Evolutionary conservation across 2,329 filamentous ascomycete species (phyloP).

Genomic region (Teratosphaeria nubilosa): DNA sequence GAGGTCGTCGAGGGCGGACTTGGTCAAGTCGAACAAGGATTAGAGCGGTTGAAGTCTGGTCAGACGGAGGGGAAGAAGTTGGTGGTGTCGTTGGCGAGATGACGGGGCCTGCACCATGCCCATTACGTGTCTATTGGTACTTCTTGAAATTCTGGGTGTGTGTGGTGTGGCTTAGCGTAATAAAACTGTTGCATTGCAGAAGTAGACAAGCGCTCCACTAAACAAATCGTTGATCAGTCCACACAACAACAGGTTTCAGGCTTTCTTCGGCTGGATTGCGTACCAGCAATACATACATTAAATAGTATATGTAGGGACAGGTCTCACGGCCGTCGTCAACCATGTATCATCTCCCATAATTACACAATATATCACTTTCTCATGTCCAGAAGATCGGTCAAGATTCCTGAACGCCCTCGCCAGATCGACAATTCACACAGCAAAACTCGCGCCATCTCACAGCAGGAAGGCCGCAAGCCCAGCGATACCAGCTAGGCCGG

Average conservation of each 20-base stretch:
- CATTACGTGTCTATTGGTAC: not conserved
- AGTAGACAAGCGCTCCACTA: not conserved
- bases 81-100: not conserved
- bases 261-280: not conserved
- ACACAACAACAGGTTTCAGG: no score
- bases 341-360: not conserved
- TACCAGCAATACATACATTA: not conserved
- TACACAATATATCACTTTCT: not conserved
- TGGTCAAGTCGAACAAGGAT: slow-evolving; percentile 21
- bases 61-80: slow-evolving; percentile 2
- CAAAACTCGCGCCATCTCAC: not conserved
- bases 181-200: not conserved
- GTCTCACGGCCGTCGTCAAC: not conserved
- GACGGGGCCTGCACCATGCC: not conserved
- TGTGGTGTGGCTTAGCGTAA: not conserved
- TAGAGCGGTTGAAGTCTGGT: slow-evolving; percentile 25
- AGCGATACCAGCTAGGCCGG: slow-evolving; percentile 1
- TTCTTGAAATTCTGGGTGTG: not conserved
- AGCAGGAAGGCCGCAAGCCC: not conserved
- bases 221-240: not conserved
- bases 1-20: slow-evolving; percentile 27
- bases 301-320: not conserved
- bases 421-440: not conserved
- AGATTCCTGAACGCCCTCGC: not conserved
- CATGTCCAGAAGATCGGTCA: not conserved